Conservation (phyloP, 306 rosid species). For the Begonia masoniana region DNA sequence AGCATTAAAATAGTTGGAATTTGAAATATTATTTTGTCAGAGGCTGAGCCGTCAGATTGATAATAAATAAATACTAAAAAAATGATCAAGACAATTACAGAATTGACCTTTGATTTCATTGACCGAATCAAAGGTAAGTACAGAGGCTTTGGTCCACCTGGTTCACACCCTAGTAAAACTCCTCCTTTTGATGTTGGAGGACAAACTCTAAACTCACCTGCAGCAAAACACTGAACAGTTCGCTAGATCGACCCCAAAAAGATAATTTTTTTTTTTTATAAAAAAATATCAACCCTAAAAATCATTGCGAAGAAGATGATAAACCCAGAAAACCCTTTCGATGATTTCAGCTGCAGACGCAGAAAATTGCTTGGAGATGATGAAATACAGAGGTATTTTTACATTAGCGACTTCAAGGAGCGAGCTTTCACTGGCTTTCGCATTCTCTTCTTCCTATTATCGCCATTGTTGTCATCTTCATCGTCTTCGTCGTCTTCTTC, state of each 20-base stretch:
- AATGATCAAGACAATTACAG: neutral
- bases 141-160: neutral
- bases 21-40: too few relatives aligned
- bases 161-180: neutral
- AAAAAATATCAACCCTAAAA: neutral
- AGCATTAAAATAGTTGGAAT: too few relatives aligned
- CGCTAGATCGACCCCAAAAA: too few relatives aligned
- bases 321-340: conserved; percentile 1
- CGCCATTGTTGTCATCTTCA: conserved; percentile 8
- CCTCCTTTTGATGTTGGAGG: neutral
- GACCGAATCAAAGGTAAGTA: neutral
- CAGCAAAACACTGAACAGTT: neutral
- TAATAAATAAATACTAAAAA: too few relatives aligned
- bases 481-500: conserved; percentile 32
- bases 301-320: neutral
- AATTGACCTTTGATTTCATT: neutral
- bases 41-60: too few relatives aligned
- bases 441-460: conserved; percentile 39
- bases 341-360: neutral
- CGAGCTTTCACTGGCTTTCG: conserved; percentile 81
- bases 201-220: neutral
- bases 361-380: too few relatives aligned
- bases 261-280: too few relatives aligned
- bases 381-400: conserved; percentile 1
- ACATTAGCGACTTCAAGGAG: conserved; percentile 81